Evolutionary conservation across 164 flowering plant genomes (phyloP).

Genomic region (Umbellularia californica): DNA sequence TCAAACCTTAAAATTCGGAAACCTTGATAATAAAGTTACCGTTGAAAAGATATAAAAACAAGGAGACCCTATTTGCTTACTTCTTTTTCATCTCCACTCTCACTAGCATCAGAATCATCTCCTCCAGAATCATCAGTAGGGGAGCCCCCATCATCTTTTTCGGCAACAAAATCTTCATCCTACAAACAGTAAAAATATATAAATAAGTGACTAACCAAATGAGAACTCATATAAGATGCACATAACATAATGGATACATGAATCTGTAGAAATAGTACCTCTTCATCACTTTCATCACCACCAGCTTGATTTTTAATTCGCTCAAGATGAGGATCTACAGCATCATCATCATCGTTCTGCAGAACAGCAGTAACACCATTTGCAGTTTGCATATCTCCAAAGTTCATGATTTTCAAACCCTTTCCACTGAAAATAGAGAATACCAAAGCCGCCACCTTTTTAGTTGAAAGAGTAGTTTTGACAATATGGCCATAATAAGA

Average conservation of each 20-base stretch:
- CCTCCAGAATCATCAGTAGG: slow-evolving; percentile 96
- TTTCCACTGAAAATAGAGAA: slow-evolving; percentile 48
- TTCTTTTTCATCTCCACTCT: slow-evolving; percentile 63
- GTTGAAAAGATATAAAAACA: neutral
- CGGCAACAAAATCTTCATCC: slow-evolving; percentile 92
- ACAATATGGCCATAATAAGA: too few species aligned
- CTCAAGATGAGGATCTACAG: slow-evolving; percentile 92
- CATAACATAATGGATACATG: neutral
- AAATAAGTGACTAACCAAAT: neutral
- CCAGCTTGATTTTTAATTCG: slow-evolving; percentile 79
- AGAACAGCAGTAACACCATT: slow-evolving; percentile 72
- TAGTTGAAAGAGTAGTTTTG: neutral
- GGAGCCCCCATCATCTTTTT: slow-evolving; percentile 91
- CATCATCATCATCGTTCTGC: slow-evolving; percentile 68
- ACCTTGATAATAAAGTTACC: too few species aligned
- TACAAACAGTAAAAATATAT: slow-evolving; percentile 17
- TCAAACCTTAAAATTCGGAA: too few species aligned
- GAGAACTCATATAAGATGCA: too few species aligned
- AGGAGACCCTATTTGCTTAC: slow-evolving; percentile 18
- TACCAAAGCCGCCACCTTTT: neutral
- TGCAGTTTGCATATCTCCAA: slow-evolving; percentile 43
- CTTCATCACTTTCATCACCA: slow-evolving; percentile 95
- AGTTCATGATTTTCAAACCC: slow-evolving; percentile 81
- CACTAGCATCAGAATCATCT: slow-evolving; percentile 88
- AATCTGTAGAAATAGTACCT: slow-evolving; percentile 33